Conservation (phyloP, 441 rosid genomes). For the Pelargonium cotyledonis region DNA sequence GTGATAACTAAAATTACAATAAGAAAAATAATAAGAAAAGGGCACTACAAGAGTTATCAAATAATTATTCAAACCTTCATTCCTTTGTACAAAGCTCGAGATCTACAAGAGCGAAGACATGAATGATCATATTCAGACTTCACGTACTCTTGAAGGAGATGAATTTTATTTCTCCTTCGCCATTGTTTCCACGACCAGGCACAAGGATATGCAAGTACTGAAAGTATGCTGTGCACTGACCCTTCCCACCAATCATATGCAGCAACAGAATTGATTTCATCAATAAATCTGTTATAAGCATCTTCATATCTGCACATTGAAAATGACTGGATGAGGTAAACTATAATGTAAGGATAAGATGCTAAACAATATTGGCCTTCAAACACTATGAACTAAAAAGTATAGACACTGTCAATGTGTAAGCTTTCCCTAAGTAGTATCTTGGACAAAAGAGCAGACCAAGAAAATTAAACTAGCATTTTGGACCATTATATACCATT, state of each 20-base stretch:
- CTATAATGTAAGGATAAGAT: slow-evolving; percentile 13
- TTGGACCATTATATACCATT: no score
- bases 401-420: not conserved
- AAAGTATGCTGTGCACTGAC: slow-evolving; percentile 81
- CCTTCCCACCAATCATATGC: slow-evolving; percentile 99
- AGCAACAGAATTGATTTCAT: slow-evolving; percentile 90
- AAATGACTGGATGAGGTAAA: slow-evolving; percentile 21
- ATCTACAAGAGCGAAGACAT: slow-evolving; percentile 96
- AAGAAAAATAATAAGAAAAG: not conserved
- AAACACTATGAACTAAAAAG: slow-evolving; percentile 1
- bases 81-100: slow-evolving; percentile 95
- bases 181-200: slow-evolving; percentile 99
- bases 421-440: slow-evolving; percentile 1
- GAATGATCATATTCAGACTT: slow-evolving; percentile 96
- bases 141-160: slow-evolving; percentile 89
- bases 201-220: slow-evolving; percentile 87
- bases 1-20: not conserved
- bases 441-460: not conserved
- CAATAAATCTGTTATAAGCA: slow-evolving; percentile 93
- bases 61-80: slow-evolving; percentile 65
- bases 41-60: no score
- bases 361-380: slow-evolving; percentile 9
- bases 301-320: slow-evolving; percentile 74
- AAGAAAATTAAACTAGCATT: no score
- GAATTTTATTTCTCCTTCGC: slow-evolving; percentile 80